A percentile compares a stretch with the other conserved stretches of the same genome.
Evolutionary conservation across 2,329 filamentous ascomycete species (phyloP).

Genomic region (Coniella vitis): DNA sequence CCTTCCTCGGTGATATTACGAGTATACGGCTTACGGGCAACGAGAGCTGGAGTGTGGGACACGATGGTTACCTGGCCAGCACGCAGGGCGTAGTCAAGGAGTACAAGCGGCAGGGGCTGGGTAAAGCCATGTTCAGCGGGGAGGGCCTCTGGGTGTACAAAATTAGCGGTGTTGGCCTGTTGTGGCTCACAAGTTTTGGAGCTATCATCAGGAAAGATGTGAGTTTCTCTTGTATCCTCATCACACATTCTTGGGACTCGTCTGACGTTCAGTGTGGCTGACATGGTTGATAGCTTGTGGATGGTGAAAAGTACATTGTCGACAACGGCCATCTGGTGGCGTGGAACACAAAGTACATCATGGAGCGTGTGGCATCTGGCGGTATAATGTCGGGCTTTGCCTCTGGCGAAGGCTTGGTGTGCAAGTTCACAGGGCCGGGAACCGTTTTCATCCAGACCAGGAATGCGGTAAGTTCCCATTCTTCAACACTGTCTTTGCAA

Average conservation of each 20-base stretch:
- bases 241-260: conserved; percentile 12
- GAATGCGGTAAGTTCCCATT: conserved; percentile 65
- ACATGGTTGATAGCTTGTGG: conserved; percentile 41
- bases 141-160: conserved; percentile 90
- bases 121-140: conserved; percentile 89
- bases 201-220: conserved; percentile 94
- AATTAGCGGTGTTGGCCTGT: conserved; percentile 69
- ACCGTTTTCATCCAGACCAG: conserved; percentile 90
- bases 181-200: conserved; percentile 91
- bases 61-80: conserved; percentile 77
- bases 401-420: conserved; percentile 82
- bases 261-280: no score
- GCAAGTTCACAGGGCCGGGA: conserved; percentile 87
- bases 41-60: conserved; percentile 76
- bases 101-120: conserved; percentile 76
- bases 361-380: conserved; percentile 84
- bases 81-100: conserved; percentile 87
- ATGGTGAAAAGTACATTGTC: conserved; percentile 82
- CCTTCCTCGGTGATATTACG: conserved; percentile 23
- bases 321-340: conserved; percentile 92
- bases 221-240: conserved; percentile 29
- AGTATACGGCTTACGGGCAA: conserved; percentile 61
- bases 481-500: background rate
- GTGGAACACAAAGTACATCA: conserved; percentile 91
- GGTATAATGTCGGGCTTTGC: conserved; percentile 85